Percentiles rank a stretch among this genome's conserved stretches.
These are phyloP conservation scores for Paracoccidioides brasiliensis DNA, from an alignment of 2,329 filamentous ascomycete species.

Conservation along the genomic window DNA sequence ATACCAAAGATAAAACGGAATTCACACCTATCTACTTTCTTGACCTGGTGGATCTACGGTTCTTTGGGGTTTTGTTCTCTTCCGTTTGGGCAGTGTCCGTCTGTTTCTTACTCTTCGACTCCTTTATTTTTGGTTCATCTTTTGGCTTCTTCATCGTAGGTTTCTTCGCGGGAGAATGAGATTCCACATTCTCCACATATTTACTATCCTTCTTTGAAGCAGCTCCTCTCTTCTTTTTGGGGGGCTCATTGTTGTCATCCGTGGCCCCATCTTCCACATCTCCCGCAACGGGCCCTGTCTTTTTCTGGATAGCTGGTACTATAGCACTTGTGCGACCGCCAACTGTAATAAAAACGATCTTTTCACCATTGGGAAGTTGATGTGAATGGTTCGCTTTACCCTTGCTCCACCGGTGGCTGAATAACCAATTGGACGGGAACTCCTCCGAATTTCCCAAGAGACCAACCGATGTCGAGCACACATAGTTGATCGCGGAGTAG, in stretches of 20 bases:
- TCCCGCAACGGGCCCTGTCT: conserved; percentile 48
- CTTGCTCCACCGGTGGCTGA: conserved; percentile 81
- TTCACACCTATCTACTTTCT: background rate
- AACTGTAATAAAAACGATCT: conserved; percentile 74
- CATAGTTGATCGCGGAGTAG: conserved; percentile 59
- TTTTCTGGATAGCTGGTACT: conserved; percentile 76
- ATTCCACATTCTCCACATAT: conserved; percentile 10
- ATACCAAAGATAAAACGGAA: background rate
- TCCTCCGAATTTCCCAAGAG: conserved; percentile 66
- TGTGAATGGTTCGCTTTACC: conserved; percentile 58
- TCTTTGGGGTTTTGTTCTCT: background rate
- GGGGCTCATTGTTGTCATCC: conserved; percentile 13
- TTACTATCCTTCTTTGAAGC: conserved; percentile 12
- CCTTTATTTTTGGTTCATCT: background rate
- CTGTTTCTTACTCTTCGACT: background rate
- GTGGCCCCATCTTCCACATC: conserved; percentile 31
- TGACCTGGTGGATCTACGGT: background rate
- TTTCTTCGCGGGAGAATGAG: conserved; percentile 6
- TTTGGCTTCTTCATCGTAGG: conserved; percentile 9
- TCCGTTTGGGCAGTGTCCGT: background rate
- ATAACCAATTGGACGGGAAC: conserved; percentile 81
- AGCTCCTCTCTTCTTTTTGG: conserved; percentile 20
- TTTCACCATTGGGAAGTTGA: conserved; percentile 68
- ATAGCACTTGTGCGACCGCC: conserved; percentile 85
- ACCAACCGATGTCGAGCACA: conserved; percentile 69